A percentile compares a stretch with the other conserved stretches of the same genome.
Conservation (phyloP, 1,284 basidiomycete genomes). For the Athelia sp. region DNA sequence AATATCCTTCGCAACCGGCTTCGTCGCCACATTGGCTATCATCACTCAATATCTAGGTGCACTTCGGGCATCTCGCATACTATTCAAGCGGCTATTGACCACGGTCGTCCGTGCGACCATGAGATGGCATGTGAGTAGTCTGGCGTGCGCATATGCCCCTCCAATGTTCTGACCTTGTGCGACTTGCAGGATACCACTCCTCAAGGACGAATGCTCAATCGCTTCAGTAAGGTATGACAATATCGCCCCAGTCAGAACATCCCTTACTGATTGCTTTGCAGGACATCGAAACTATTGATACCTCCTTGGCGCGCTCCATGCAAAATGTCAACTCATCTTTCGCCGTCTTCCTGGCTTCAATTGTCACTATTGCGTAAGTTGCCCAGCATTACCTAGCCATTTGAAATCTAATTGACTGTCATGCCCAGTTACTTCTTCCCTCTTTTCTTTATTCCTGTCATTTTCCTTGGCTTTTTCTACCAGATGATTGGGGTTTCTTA, state of each 20-base stretch:
- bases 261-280: slow-evolving; percentile 11
- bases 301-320: slow-evolving; percentile 39
- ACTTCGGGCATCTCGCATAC: slow-evolving; percentile 37
- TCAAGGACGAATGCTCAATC: slow-evolving; percentile 40
- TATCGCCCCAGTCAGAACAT: neutral
- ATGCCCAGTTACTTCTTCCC: slow-evolving; percentile 48
- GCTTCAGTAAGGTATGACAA: slow-evolving; percentile 35
- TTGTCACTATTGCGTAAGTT: slow-evolving; percentile 24
- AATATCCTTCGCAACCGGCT: slow-evolving; percentile 33
- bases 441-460: slow-evolving; percentile 53
- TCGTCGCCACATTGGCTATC: slow-evolving; percentile 30
- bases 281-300: slow-evolving; percentile 56
- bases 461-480: slow-evolving; percentile 44
- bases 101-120: slow-evolving; percentile 46
- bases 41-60: slow-evolving; percentile 44
- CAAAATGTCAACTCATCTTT: slow-evolving; percentile 42
- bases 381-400: neutral
- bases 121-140: slow-evolving; percentile 38
- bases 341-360: slow-evolving; percentile 36
- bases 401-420: slow-evolving; percentile 2
- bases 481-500: slow-evolving; percentile 50
- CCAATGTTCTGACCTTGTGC: neutral
- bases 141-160: neutral
- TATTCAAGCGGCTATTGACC: slow-evolving; percentile 38
- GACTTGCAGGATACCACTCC: neutral